Evolutionary conservation across 139 green algal genomes (phyloP).

Genomic region (Zygnema cylindricum): DNA sequence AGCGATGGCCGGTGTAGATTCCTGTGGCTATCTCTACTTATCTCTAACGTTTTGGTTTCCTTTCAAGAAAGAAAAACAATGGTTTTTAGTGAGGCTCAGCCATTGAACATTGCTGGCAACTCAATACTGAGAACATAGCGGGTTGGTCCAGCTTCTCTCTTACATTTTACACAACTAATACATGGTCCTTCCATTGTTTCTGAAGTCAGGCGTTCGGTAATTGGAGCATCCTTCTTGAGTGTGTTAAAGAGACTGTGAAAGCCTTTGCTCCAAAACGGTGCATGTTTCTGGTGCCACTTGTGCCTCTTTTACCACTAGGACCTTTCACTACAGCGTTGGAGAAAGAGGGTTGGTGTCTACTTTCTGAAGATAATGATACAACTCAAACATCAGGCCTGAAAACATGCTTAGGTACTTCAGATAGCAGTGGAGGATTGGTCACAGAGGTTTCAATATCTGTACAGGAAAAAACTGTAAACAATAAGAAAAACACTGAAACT

Average conservation of each 20-base stretch:
- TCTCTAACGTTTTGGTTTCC: too few species aligned
- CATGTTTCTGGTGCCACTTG: slow-evolving; percentile 44
- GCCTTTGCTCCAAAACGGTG: background rate
- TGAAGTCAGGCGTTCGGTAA: slow-evolving; percentile 61
- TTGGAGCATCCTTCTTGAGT: slow-evolving; percentile 30
- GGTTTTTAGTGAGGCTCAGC: too few species aligned
- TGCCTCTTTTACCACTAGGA: slow-evolving; percentile 25
- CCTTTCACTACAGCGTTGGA: slow-evolving; percentile 20
- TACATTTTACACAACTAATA: too few species aligned
- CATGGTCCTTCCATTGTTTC: too few species aligned
- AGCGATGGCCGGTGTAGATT: too few species aligned
- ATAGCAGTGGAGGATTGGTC: background rate
- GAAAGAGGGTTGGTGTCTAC: slow-evolving; percentile 19
- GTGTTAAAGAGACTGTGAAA: background rate
- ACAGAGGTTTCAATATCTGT: background rate
- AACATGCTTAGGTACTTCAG: too few species aligned
- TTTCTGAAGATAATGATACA: background rate
- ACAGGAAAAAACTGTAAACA: background rate
- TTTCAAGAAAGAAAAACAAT: too few species aligned
- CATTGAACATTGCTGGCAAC: too few species aligned
- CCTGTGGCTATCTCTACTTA: too few species aligned
- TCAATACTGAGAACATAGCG: too few species aligned
- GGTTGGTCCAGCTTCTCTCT: too few species aligned
- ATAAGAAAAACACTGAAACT: too few species aligned
- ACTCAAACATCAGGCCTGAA: background rate